A percentile compares a stretch with the other conserved stretches of the same genome.
Conservation (phyloP, 139 green algal species). For the Diplosphaera chodatii region DNA sequence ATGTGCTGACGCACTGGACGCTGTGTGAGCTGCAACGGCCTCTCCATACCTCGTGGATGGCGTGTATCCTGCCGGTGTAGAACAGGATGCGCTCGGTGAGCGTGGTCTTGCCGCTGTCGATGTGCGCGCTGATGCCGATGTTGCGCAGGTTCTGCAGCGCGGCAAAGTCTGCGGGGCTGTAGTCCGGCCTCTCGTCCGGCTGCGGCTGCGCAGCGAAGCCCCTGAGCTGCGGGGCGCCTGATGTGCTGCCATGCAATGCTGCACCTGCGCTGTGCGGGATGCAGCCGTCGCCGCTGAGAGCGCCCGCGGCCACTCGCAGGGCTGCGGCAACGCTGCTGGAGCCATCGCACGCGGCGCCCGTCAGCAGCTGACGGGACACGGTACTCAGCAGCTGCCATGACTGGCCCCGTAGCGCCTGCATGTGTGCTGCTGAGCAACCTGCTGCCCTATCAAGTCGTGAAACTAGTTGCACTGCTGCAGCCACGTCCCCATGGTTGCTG, state of each 20-base stretch:
- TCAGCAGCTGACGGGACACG: neutral
- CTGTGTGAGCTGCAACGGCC: too few species aligned
- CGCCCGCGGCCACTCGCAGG: neutral
- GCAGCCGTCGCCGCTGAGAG: neutral
- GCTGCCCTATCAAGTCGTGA: neutral
- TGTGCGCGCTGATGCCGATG: conserved; percentile 98
- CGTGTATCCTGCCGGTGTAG: conserved; percentile 94
- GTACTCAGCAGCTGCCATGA: neutral
- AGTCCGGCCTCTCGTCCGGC: neutral
- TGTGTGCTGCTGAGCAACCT: too few species aligned
- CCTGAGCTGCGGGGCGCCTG: neutral
- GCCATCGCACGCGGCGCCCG: too few species aligned
- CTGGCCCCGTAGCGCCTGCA: neutral
- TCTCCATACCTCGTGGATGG: conserved; percentile 89
- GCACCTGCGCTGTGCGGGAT: too few species aligned
- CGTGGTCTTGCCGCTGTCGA: conserved; percentile 98
- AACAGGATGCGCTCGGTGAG: conserved; percentile 97
- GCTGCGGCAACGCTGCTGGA: neutral
- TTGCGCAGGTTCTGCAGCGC: conserved; percentile 66
- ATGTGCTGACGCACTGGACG: too few species aligned
- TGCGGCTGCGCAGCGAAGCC: conserved; percentile 10
- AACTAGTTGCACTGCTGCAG: neutral
- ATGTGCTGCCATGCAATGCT: neutral
- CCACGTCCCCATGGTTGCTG: too few species aligned
- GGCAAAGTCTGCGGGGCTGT: neutral